These are phyloP conservation scores for Cicer cuneatum DNA, from an alignment of 306 rosid species.

Conservation along the genomic window DNA sequence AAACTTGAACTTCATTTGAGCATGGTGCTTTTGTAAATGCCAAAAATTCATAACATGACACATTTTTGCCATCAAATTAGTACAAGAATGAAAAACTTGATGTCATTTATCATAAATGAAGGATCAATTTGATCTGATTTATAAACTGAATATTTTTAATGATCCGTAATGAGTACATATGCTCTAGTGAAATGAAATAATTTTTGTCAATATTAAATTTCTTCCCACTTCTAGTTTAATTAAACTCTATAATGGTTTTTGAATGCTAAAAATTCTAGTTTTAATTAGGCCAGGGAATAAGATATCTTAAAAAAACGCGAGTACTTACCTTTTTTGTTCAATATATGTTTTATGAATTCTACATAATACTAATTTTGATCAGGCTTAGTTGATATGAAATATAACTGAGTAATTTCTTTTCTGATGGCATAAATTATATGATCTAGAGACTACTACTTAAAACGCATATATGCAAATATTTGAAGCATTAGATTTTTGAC, in stretches of 20 bases:
- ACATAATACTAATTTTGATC: slow-evolving; percentile 1
- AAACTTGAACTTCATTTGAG: slow-evolving; percentile 19
- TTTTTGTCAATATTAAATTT: slow-evolving; percentile 8
- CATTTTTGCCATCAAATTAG: slow-evolving; percentile 4
- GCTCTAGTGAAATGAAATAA: background rate
- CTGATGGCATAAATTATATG: background rate
- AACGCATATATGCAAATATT: background rate
- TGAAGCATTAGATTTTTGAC: slow-evolving; percentile 32
- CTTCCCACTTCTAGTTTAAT: background rate
- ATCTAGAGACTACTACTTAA: background rate
- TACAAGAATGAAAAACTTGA: background rate
- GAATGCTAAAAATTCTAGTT: background rate
- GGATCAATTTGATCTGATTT: background rate
- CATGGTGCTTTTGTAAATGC: background rate
- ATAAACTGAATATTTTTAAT: slow-evolving; percentile 8
- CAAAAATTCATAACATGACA: background rate
- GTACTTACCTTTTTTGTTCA: slow-evolving; percentile 9
- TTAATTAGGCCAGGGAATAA: slow-evolving; percentile 10
- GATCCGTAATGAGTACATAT: background rate
- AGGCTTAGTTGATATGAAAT: slow-evolving; percentile 14
- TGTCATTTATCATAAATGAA: background rate
- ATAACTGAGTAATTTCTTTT: slow-evolving; percentile 1
- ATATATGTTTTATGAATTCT: background rate
- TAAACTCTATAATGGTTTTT: background rate
- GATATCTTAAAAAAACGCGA: background rate